Conservation (phyloP, 139 green algal genomes). For the Picocystis salinarum region DNA sequence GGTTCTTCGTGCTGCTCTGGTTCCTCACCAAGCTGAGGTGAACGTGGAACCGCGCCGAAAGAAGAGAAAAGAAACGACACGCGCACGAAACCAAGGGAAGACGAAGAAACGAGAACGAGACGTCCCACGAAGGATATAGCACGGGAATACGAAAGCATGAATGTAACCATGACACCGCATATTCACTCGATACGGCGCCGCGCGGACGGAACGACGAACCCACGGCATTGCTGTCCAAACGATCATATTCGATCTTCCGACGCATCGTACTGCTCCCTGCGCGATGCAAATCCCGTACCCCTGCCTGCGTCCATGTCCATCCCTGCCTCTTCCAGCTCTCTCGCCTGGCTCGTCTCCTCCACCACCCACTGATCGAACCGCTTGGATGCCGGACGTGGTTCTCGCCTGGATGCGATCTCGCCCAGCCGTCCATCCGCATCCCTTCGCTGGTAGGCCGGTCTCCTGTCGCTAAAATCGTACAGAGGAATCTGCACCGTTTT, state of each 20-base stretch:
- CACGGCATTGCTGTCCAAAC: too few species aligned
- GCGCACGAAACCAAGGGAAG: too few species aligned
- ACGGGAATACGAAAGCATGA: background rate
- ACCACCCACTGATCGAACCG: slow-evolving; percentile 7
- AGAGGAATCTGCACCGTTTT: background rate
- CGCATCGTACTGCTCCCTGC: background rate
- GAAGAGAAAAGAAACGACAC: background rate
- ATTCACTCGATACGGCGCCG: too few species aligned
- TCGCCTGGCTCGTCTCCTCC: background rate
- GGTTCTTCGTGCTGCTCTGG: background rate
- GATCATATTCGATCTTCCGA: too few species aligned
- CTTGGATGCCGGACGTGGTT: background rate
- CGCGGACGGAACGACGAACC: too few species aligned
- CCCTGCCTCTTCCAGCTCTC: background rate
- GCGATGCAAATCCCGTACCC: background rate
- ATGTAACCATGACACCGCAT: background rate
- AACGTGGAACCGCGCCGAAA: background rate
- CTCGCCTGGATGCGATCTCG: background rate
- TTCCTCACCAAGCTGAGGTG: background rate
- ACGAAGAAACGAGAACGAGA: too few species aligned
- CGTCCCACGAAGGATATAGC: background rate
- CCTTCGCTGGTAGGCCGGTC: slow-evolving; percentile 4
- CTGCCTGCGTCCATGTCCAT: slow-evolving; percentile 1
- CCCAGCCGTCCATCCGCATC: slow-evolving; percentile 5
- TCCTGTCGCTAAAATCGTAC: slow-evolving; percentile 3